Conservation (phyloP, 768 basidiomycete genomes). For the Lactifluus rugatus region DNA sequence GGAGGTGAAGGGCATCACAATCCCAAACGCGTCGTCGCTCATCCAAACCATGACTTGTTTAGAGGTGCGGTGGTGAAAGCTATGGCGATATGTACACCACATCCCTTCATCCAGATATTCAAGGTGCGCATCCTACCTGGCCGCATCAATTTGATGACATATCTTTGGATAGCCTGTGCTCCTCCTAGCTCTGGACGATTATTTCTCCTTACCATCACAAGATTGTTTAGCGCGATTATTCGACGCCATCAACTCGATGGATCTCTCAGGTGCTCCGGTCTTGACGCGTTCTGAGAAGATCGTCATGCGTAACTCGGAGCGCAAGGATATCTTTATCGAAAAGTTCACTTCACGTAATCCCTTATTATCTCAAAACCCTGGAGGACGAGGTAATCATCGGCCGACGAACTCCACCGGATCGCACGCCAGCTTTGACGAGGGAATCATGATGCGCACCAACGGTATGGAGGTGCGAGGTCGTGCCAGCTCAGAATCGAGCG, state of each 20-base stretch:
- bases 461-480: constrained; percentile 4
- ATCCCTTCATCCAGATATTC: constrained; percentile 94
- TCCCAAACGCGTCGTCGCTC: not conserved
- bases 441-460: constrained; percentile 36
- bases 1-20: constrained; percentile 42
- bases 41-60: not conserved
- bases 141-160: not conserved
- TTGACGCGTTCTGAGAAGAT: constrained; percentile 78
- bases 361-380: constrained; percentile 3
- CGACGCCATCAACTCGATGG: constrained; percentile 88
- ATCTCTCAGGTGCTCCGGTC: constrained; percentile 66
- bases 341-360: constrained; percentile 40
- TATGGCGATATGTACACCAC: constrained; percentile 85
- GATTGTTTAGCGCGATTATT: constrained; percentile 85
- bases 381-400: constrained; percentile 10
- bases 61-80: constrained; percentile 94
- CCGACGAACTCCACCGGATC: constrained; percentile 35
- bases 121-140: constrained; percentile 46
- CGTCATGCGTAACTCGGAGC: constrained; percentile 81
- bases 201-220: constrained; percentile 81
- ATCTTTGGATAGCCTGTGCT: constrained; percentile 68
- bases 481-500: constrained; percentile 10
- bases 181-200: constrained; percentile 90
- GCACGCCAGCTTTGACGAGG: constrained; percentile 62
- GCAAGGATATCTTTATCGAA: constrained; percentile 87